Conservation (phyloP, 1,284 basidiomycete species). For the Cryptococcus sp. region DNA sequence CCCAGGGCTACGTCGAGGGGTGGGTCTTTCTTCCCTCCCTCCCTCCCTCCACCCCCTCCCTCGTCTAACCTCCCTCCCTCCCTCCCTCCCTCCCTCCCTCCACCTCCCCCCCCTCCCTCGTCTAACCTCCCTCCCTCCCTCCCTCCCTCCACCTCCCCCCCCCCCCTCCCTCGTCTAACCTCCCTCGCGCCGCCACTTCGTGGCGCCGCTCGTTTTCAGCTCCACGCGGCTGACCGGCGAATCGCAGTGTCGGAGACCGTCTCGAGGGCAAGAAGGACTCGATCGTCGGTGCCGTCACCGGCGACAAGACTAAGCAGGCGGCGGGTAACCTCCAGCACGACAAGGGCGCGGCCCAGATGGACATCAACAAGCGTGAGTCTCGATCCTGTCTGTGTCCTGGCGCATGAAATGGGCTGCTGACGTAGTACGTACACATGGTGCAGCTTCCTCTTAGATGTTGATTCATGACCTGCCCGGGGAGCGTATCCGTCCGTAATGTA, state of each 20-base stretch:
- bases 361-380: conserved; percentile 31
- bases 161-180: not conserved
- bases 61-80: not conserved
- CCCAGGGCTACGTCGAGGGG: conserved; percentile 56
- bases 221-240: not conserved
- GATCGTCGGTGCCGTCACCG: conserved; percentile 61
- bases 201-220: not conserved
- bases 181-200: not conserved
- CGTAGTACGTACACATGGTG: no score
- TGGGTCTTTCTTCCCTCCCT: conserved; percentile 18
- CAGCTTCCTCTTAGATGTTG: not conserved
- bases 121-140: not conserved
- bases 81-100: not conserved
- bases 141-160: not conserved
- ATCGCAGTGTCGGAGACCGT: conserved; percentile 55
- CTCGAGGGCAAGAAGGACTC: conserved; percentile 64
- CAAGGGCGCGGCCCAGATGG: conserved; percentile 54
- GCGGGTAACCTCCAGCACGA: conserved; percentile 58
- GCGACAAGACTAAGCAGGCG: conserved; percentile 62
- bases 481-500: no score
- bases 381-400: no score
- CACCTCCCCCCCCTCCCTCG: no score
- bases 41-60: not conserved
- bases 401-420: no score
- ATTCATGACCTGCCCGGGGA: no score